These are phyloP conservation scores for Sparassis latifolia DNA, from an alignment of 1,284 basidiomycete genomes.

Conservation along the genomic window DNA sequence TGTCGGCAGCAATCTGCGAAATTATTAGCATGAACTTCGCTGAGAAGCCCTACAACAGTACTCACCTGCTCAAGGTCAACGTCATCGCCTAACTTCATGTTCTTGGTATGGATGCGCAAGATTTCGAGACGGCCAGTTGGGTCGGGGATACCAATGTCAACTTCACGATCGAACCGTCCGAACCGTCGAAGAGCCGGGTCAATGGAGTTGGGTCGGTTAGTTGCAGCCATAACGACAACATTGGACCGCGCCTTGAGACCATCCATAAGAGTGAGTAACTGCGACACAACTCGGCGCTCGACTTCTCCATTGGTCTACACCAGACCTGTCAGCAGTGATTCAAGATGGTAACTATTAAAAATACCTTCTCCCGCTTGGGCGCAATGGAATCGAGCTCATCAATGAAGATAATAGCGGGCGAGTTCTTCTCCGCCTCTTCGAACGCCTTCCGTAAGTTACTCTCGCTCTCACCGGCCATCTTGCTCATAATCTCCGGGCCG, in stretches of 20 bases:
- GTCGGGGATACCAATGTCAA: conserved; percentile 98
- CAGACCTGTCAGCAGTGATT: conserved; percentile 7
- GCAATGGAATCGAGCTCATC: conserved; percentile 99
- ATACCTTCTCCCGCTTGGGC: conserved; percentile 97
- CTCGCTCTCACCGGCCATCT: conserved; percentile 98
- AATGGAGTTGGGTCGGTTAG: conserved; percentile 98
- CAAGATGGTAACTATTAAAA: not conserved
- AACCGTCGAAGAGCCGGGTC: conserved; percentile 97
- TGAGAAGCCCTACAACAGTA: not conserved
- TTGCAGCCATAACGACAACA: conserved; percentile 99
- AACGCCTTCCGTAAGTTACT: conserved; percentile 97
- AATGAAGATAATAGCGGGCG: conserved; percentile 99
- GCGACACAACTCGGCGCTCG: conserved; percentile 97
- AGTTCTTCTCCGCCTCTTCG: conserved; percentile 99
- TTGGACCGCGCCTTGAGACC: conserved; percentile 98
- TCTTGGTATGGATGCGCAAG: conserved; percentile 98
- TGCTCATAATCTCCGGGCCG: conserved; percentile 99
- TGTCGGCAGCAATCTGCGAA: conserved; percentile 89
- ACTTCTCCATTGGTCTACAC: conserved; percentile 94
- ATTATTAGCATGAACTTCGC: conserved; percentile 5
- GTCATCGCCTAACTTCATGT: conserved; percentile 98
- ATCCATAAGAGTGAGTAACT: conserved; percentile 97
- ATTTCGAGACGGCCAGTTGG: conserved; percentile 98
- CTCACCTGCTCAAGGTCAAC: conserved; percentile 92
- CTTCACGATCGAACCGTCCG: conserved; percentile 98